Base-by-base conservation (phyloP, 352 stramenopile species). In the Peronospora belbahrii region DNA sequence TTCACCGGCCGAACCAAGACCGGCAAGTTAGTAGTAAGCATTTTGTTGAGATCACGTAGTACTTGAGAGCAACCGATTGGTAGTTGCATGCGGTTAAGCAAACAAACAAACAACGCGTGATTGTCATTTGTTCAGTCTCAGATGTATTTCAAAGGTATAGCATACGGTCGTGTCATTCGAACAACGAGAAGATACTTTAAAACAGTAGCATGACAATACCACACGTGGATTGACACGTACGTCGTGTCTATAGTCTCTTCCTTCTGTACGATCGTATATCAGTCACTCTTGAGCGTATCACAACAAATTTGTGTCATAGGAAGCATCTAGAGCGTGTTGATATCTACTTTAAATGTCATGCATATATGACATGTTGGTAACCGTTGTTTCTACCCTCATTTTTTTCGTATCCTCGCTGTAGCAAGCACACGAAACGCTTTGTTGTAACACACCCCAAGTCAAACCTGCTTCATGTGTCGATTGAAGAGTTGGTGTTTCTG, bases 21-120 rank as follows among this genome's bases (percentile, higher is more conserved):
- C 55, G 55, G 45, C 49, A 58, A 68, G 59, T 65, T 58, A 65
- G 55, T 68, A 65, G 49, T 65, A 53, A 65, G 50, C 54, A 22
- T 55, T 62, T 65, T 65, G 59, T 69, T 42, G 46, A 62, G 56
- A 62, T 28, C 50, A 62, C 44, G 38, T 48, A 49, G 49, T 53
- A 20, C 38, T 56, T 13, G 40, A 32, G 41, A 57, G 60, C 50
- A 69, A 50, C 50, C 60, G 39, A 57, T 49, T 59, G 60, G 60
- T 59, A 69, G 55, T 69, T 69, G 60, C 51, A 65, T 39, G 37
- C 50, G 52, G 19, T 47, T 56, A 62, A 53, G 14, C 24, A 28
- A 28, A 28, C 24, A 28, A 28, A 28, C 24, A 28, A n/a, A n/a
- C n/a, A n/a, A n/a, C n/a, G n/a, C 24, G 24, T 28, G 7, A 28